These are phyloP conservation scores for Asclepias syriaca DNA, from an alignment of 257 asterid species.

Conservation along the genomic window DNA sequence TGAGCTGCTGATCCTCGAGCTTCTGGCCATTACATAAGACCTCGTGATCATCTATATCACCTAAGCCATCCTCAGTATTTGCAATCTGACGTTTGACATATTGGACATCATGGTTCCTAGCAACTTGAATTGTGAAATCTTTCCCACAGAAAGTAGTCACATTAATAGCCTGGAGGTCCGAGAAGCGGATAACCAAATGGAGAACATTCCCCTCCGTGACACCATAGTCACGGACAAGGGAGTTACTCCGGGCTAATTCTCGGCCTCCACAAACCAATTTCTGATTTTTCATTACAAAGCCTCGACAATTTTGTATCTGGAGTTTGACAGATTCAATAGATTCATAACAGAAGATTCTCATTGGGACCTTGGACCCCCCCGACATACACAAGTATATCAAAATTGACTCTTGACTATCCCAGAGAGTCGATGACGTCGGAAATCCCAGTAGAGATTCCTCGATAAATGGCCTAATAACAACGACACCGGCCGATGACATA, in stretches of 20 bases:
- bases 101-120: slow-evolving; percentile 62
- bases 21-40: slow-evolving; percentile 64
- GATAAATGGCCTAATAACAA: slow-evolving; percentile 45
- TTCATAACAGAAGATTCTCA: slow-evolving; percentile 68
- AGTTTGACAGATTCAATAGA: slow-evolving; percentile 75
- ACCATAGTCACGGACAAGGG: slow-evolving; percentile 71
- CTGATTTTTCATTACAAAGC: slow-evolving; percentile 63
- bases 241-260: slow-evolving; percentile 69
- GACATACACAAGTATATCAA: slow-evolving; percentile 51
- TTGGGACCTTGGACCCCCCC: slow-evolving; percentile 70
- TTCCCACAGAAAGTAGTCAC: slow-evolving; percentile 75
- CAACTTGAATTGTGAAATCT: slow-evolving; percentile 67
- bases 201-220: slow-evolving; percentile 69
- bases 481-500: slow-evolving; percentile 78
- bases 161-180: slow-evolving; percentile 57
- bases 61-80: slow-evolving; percentile 29
- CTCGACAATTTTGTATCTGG: slow-evolving; percentile 61
- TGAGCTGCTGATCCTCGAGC: slow-evolving; percentile 70
- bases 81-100: slow-evolving; percentile 69
- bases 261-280: slow-evolving; percentile 81
- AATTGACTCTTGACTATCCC: slow-evolving; percentile 49
- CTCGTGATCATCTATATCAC: slow-evolving; percentile 56
- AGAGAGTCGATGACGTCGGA: slow-evolving; percentile 36
- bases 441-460: slow-evolving; percentile 40
- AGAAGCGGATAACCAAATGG: slow-evolving; percentile 70